Conservation (phyloP, 805 yeast species). For the Zygotorulaspora florentina region DNA sequence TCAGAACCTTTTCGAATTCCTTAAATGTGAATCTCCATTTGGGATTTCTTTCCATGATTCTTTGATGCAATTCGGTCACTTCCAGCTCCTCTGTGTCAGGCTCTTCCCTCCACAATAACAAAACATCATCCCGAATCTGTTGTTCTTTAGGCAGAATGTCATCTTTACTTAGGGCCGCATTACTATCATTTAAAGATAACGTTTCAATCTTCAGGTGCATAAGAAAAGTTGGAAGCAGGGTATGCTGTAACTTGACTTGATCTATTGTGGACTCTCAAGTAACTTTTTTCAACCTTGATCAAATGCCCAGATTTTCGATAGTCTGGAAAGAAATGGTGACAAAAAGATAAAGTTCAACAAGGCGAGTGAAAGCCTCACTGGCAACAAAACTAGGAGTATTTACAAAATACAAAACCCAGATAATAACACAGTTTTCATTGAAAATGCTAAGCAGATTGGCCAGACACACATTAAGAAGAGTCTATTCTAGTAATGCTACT, state of each 20-base stretch:
- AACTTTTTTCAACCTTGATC: background rate
- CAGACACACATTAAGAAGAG: conserved; percentile 5
- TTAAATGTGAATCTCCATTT: conserved; percentile 62
- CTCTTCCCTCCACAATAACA: conserved; percentile 63
- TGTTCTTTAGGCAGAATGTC: conserved; percentile 50
- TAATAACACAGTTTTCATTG: background rate
- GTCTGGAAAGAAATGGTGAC: background rate
- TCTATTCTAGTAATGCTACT: conserved; percentile 5
- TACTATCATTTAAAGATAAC: conserved; percentile 29
- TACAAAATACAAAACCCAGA: background rate
- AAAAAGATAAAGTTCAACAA: background rate
- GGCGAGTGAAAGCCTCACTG: too few relatives aligned
- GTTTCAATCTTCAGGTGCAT: conserved; percentile 28
- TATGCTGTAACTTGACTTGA: too few relatives aligned
- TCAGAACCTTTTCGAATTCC: conserved; percentile 50
- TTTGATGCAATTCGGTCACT: conserved; percentile 46
- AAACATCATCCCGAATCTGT: conserved; percentile 56
- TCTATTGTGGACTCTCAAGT: background rate
- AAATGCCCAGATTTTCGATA: background rate
- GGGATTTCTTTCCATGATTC: conserved; percentile 49
- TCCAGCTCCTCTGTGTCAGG: conserved; percentile 58
- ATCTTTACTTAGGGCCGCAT: conserved; percentile 4
- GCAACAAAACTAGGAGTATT: background rate
- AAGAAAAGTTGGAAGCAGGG: background rate
- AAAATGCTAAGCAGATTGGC: conserved; percentile 16